Percentiles rank a stretch among this genome's conserved stretches.
phyloP scores from a whole-genome alignment of 192 early-diverging fungal genomes.

The Backusella tuberculispora region DNA sequence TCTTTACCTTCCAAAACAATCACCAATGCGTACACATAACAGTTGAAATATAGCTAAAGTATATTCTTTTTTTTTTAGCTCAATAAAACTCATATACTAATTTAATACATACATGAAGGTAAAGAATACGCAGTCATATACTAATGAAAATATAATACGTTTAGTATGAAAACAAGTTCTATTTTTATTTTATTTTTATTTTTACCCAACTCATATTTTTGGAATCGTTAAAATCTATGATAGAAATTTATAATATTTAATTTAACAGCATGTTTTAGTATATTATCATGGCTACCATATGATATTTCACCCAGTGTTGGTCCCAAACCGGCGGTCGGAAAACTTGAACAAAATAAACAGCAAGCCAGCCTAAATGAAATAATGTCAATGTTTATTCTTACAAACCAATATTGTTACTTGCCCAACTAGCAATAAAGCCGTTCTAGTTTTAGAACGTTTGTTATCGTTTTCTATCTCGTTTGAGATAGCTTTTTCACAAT shows the following conservation, averaged over 20 bases:
- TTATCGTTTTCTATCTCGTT: not conserved
- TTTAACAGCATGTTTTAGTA: not conserved
- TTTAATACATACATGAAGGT: not conserved
- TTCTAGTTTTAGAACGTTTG: not conserved
- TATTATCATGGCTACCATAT: not conserved
- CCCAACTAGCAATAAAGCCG: not conserved
- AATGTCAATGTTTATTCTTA: not conserved
- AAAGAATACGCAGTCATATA: not conserved
- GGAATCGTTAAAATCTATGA: not conserved
- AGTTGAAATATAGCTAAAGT: not conserved
- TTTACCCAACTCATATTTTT: slow-evolving; percentile 7
- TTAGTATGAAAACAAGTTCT: no score
- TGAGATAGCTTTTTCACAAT: not conserved
- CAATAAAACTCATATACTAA: not conserved
- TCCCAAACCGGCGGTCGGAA: not conserved
- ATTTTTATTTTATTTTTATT: no score
- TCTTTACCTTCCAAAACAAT: not conserved
- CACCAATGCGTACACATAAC: not conserved
- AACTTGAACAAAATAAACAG: not conserved
- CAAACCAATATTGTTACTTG: not conserved
- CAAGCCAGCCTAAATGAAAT: not conserved
- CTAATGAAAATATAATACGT: not conserved
- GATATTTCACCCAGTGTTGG: not conserved
- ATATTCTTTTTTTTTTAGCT: not conserved
- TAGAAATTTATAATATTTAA: not conserved